Base-by-base conservation (phyloP, 306 rosid species). In the Quillaja saponaria region DNA sequence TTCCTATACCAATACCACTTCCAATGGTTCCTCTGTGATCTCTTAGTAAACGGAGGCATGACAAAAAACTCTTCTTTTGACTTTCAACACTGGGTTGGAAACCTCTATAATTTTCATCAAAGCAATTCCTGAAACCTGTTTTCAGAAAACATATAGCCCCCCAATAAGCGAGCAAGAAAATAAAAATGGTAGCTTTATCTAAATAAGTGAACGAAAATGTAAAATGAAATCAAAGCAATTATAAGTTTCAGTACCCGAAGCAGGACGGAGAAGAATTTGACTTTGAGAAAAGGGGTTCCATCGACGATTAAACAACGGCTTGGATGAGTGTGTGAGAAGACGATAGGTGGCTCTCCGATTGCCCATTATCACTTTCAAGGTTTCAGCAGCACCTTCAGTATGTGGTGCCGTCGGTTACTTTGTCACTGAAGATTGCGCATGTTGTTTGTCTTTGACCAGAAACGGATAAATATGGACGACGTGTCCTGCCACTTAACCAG, bases 261-360 rank as follows among this genome's bases (percentile, higher is more conserved):
- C 53, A n/a, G 70, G 61, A 20, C 65, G 71, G 57, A 42, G 49
- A 28, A 62, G 53, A 25, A 31, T 50, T 77, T 71, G 38, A 25
- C 50, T 42, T n/a, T 47, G 48, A 42, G 64, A 40, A 58, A 25
- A 10, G 12, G 53, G 52, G 45, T 47, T 63, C 2, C 17, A 51
- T 65, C 13, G 82, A 34, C 40, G 68, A 62, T 69, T 44, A 17
- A 58, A 60, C 71, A 69, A 57, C 34, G 60, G 58, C 51, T 7
- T 55, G 41, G 71, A 37, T 1, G 77, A 46, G 64, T 47, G 76
- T 61, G 41, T 63, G 73, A 82, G 61, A 2, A 84, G 62, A 40
- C 69, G 68, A 71, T 71, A 44, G 10, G 76, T 35, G 33, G 76
- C 58, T 78, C 72, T 79, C 77, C 67, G 68, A 73, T 78, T 88